These are phyloP conservation scores for Starmerella lactis-condensi DNA, from an alignment of 805 yeast genomes.

Conservation along the genomic window DNA sequence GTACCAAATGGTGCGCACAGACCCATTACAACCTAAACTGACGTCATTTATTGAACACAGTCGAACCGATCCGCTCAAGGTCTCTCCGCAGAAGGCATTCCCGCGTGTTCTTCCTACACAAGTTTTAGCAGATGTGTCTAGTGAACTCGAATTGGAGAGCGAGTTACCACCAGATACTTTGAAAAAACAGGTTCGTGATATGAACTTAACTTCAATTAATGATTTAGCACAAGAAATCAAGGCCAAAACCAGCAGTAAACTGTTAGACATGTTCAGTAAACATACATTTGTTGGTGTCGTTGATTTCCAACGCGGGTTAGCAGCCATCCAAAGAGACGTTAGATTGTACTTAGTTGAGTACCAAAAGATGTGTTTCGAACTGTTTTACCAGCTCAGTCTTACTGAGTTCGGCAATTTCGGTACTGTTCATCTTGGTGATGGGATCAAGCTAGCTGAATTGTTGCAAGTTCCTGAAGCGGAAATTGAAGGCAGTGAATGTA, in stretches of 20 bases:
- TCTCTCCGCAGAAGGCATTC: too few species aligned
- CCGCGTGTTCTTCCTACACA: too few species aligned
- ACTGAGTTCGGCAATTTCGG: constrained; percentile 75
- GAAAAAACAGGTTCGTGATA: constrained; percentile 1
- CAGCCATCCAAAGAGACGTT: constrained; percentile 73
- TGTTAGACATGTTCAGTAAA: constrained; percentile 52
- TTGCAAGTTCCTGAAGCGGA: constrained; percentile 17
- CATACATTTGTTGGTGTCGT: constrained; percentile 67
- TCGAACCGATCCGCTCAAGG: too few species aligned
- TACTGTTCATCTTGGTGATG: constrained; percentile 25
- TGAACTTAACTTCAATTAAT: constrained; percentile 25
- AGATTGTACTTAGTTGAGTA: constrained; percentile 65
- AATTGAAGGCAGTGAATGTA: constrained; percentile 15
- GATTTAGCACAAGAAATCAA: constrained; percentile 37
- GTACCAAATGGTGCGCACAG: constrained; percentile 53
- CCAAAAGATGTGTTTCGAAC: constrained; percentile 43
- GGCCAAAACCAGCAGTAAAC: constrained; percentile 27
- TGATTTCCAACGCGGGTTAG: constrained; percentile 48
- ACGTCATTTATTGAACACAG: constrained; percentile 24
- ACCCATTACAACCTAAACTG: constrained; percentile 41
- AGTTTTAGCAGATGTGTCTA: too few species aligned
- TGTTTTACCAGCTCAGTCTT: constrained; percentile 67
- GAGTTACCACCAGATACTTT: too few species aligned
- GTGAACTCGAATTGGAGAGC: too few species aligned
- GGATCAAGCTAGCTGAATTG: constrained; percentile 24